These are phyloP conservation scores for Cylindrotheca fusiformis DNA, from an alignment of 108 stramenopile species.

Conservation along the genomic window DNA sequence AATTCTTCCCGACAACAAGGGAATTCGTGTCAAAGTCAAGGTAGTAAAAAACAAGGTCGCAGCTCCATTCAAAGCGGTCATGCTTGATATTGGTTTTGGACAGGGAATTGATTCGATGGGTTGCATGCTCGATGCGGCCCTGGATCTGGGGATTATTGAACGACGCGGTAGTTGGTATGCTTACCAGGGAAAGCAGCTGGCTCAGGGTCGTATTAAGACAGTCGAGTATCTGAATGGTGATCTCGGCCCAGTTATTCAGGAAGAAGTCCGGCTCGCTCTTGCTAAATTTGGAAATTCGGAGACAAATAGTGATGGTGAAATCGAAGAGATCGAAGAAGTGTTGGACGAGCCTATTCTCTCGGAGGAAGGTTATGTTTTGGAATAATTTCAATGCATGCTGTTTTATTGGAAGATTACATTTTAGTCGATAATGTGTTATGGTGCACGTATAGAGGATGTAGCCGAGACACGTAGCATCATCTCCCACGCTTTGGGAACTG, in stretches of 20 bases:
- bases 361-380: not conserved
- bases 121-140: conserved; percentile 83
- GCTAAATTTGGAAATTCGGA: conserved; percentile 28
- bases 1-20: conserved; percentile 85
- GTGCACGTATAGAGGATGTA: no score
- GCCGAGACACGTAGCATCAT: no score
- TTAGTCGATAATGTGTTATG: no score
- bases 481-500: no score
- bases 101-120: conserved; percentile 84
- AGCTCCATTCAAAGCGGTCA: conserved; percentile 85
- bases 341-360: not conserved
- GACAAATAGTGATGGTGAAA: not conserved
- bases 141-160: conserved; percentile 75
- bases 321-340: not conserved
- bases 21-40: conserved; percentile 87
- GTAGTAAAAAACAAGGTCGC: conserved; percentile 98
- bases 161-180: conserved; percentile 88
- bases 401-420: no score
- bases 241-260: conserved; percentile 49
- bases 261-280: conserved; percentile 60
- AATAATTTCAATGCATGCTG: no score
- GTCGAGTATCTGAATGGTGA: conserved; percentile 60
- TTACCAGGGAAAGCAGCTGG: conserved; percentile 69
- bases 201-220: conserved; percentile 79
- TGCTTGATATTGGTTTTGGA: conserved; percentile 88